These are phyloP conservation scores for Trapa incisa DNA, from an alignment of 345 rosid genomes.

Conservation along the genomic window DNA sequence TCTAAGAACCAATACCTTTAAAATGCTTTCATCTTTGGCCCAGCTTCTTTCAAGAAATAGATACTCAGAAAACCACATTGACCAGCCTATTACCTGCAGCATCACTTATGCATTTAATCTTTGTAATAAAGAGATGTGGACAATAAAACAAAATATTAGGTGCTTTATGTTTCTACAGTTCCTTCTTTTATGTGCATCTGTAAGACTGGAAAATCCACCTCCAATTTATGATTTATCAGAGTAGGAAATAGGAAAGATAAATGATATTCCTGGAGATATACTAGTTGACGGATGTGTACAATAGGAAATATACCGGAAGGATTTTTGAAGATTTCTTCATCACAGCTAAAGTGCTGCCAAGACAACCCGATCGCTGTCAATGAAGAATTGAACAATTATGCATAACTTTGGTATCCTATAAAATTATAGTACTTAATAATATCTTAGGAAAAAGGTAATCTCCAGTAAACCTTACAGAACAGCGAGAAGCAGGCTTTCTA, in stretches of 20 bases:
- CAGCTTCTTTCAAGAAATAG: conserved; percentile 82
- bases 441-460: neutral
- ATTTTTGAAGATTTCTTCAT: conserved; percentile 90
- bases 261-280: neutral
- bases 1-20: conserved; percentile 31
- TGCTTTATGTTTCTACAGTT: neutral
- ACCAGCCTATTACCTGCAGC: conserved; percentile 91
- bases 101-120: conserved; percentile 3
- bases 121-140: neutral
- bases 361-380: conserved; percentile 82
- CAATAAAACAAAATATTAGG: neutral
- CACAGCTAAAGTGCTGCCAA: conserved; percentile 80
- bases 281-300: neutral
- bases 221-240: neutral
- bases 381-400: conserved; percentile 15
- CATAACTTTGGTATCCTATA: too few relatives aligned
- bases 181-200: neutral
- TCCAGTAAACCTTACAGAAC: neutral
- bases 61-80: conserved; percentile 98
- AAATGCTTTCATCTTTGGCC: conserved; percentile 73
- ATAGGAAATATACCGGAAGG: conserved; percentile 58
- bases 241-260: neutral
- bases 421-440: neutral
- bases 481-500: neutral
- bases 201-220: neutral